phyloP scores from a whole-genome alignment of 805 yeast genomes.

The Candida sonorensis region DNA sequence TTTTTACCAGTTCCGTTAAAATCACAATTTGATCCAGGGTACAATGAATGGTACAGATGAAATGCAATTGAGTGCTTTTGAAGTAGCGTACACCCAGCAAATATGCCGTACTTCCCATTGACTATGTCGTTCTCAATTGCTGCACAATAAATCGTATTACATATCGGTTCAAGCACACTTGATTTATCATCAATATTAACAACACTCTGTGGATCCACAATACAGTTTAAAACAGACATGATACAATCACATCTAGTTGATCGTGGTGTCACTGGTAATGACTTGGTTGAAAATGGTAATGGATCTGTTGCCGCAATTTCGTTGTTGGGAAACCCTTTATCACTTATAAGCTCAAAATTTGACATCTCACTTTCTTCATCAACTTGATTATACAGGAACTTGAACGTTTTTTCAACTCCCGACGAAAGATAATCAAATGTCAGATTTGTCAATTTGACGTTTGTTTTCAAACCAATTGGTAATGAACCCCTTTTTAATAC shows the following conservation, averaged over 20 bases:
- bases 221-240: constrained; percentile 33
- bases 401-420: too few species aligned
- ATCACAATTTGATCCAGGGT: too few species aligned
- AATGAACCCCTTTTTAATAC: too few species aligned
- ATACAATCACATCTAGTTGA: constrained; percentile 38
- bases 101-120: constrained; percentile 35
- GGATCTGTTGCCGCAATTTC: not conserved
- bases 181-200: constrained; percentile 6
- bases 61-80: constrained; percentile 36
- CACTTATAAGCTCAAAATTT: too few species aligned
- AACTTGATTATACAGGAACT: too few species aligned
- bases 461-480: too few species aligned
- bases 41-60: constrained; percentile 28
- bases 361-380: too few species aligned
- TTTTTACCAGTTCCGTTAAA: constrained; percentile 13
- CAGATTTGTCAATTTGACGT: too few species aligned
- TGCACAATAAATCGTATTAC: constrained; percentile 33
- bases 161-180: constrained; percentile 24
- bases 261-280: constrained; percentile 36
- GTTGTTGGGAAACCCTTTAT: constrained; percentile 1
- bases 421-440: constrained; percentile 9
- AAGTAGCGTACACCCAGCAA: constrained; percentile 31
- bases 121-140: constrained; percentile 30
- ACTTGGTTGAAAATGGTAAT: not conserved
- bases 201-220: constrained; percentile 21